phyloP scores from a whole-genome alignment of 371 early-diverging fungal genomes.

The Zychaea mexicana region DNA sequence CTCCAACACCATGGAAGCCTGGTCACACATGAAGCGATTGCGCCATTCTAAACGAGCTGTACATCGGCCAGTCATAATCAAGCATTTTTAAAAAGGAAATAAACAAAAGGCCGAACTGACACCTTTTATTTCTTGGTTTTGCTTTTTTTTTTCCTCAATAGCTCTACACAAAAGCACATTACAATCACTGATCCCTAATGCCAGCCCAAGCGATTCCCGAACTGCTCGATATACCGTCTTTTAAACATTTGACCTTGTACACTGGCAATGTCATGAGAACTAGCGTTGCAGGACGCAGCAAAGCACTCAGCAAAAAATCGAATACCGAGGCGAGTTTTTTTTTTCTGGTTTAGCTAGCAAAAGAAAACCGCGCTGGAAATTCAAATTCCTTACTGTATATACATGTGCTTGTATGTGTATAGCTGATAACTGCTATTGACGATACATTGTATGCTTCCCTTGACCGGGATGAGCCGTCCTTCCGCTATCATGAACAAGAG shows the following conservation, averaged over 20 bases:
- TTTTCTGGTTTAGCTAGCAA: background rate
- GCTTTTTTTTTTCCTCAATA: background rate
- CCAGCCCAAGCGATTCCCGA: slow-evolving; percentile 28
- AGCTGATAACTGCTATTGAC: slow-evolving; percentile 55
- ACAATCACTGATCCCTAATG: slow-evolving; percentile 9
- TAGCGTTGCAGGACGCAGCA: slow-evolving; percentile 35
- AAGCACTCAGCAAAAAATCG: slow-evolving; percentile 43
- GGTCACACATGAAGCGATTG: background rate
- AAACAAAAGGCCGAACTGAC: background rate
- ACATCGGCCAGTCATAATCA: background rate
- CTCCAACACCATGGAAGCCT: too few species aligned
- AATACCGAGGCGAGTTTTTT: slow-evolving; percentile 51
- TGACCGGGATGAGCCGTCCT: slow-evolving; percentile 24
- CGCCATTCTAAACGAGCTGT: background rate
- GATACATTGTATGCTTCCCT: slow-evolving; percentile 52
- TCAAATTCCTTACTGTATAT: background rate
- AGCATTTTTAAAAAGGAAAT: background rate
- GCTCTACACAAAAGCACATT: background rate
- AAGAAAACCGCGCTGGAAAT: too few species aligned
- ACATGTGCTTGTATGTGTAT: background rate
- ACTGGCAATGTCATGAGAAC: slow-evolving; percentile 61
- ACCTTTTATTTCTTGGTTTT: background rate
- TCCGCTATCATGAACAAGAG: slow-evolving; percentile 27
- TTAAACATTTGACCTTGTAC: slow-evolving; percentile 46
- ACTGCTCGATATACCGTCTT: slow-evolving; percentile 26